A percentile compares a stretch with the other conserved stretches of the same genome.
Evolutionary conservation across 345 rosid genomes (phyloP).

Genomic region (Linum trigynum): DNA sequence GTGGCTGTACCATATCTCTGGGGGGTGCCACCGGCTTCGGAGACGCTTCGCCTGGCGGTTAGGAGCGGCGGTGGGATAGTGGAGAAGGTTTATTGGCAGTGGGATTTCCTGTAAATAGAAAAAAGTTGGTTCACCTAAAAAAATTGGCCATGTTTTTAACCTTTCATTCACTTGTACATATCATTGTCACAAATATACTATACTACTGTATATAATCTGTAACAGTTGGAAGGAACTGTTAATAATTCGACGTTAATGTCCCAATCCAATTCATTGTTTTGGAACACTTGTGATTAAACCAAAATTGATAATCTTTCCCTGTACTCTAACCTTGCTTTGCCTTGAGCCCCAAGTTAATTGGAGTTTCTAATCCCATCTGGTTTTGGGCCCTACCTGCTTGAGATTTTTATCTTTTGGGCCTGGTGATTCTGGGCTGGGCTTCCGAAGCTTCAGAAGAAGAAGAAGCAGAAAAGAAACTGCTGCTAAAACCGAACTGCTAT

Average conservation of each 20-base stretch:
- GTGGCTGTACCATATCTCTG: slow-evolving; percentile 93
- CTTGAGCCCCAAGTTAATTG: no score
- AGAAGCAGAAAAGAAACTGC: no score
- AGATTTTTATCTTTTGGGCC: no score
- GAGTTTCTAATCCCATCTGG: no score
- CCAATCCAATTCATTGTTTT: background rate
- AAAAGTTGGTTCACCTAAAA: background rate
- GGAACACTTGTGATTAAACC: no score
- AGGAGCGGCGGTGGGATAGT: slow-evolving; percentile 88
- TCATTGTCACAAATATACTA: background rate
- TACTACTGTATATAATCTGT: background rate
- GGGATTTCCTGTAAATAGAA: slow-evolving; percentile 63
- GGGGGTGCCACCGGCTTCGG: slow-evolving; percentile 96
- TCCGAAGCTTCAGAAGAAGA: no score
- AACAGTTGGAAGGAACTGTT: background rate
- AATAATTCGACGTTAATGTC: no score
- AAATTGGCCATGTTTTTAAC: background rate
- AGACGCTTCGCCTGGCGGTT: slow-evolving; percentile 87
- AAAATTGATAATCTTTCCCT: no score
- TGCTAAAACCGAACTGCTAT: no score
- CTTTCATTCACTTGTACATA: background rate
- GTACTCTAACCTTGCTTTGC: no score
- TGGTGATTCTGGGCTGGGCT: no score
- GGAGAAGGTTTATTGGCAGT: slow-evolving; percentile 84
- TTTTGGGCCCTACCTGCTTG: no score